Evolutionary conservation across 2,329 filamentous ascomycete genomes (phyloP).

Genomic region (Xylariomycetidae sp.): DNA sequence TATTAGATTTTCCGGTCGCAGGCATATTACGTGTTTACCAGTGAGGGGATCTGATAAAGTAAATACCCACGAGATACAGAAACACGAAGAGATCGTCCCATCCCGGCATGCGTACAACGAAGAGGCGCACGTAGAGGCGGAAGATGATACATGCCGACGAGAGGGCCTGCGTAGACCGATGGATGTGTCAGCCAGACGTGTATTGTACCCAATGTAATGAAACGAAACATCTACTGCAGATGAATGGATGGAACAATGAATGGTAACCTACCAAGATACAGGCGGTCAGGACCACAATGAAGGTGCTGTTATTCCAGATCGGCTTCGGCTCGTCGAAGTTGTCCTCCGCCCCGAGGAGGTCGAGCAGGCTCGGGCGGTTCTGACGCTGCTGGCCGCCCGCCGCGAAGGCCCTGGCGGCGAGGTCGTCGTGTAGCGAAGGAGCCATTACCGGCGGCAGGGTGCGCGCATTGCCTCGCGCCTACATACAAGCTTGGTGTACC

Average conservation of each 20-base stretch:
- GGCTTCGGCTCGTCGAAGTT: constrained; percentile 16
- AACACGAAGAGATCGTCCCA: constrained; percentile 20
- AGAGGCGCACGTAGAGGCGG: constrained; percentile 16
- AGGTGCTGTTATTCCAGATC: constrained; percentile 12
- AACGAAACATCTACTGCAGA: not conserved
- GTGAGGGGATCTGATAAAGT: no score
- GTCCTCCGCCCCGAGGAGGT: constrained; percentile 11
- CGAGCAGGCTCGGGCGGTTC: constrained; percentile 8
- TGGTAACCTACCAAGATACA: constrained; percentile 7
- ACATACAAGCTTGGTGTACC: no score
- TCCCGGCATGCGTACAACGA: constrained; percentile 12
- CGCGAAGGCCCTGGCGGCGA: no score
- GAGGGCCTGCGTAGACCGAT: constrained; percentile 5
- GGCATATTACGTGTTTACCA: constrained; percentile 7
- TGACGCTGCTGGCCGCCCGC: no score
- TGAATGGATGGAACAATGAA: not conserved
- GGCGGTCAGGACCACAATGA: constrained; percentile 9
- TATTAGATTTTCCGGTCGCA: not conserved
- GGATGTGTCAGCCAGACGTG: no score
- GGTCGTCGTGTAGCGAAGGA: no score
- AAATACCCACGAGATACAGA: no score
- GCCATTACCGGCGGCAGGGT: no score
- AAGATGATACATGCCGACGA: constrained; percentile 13
- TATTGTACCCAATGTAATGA: no score
- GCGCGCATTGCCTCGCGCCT: no score